phyloP scores from a whole-genome alignment of 176 grass and related monocot species.

The Rhipidocladum racemiflorum region DNA sequence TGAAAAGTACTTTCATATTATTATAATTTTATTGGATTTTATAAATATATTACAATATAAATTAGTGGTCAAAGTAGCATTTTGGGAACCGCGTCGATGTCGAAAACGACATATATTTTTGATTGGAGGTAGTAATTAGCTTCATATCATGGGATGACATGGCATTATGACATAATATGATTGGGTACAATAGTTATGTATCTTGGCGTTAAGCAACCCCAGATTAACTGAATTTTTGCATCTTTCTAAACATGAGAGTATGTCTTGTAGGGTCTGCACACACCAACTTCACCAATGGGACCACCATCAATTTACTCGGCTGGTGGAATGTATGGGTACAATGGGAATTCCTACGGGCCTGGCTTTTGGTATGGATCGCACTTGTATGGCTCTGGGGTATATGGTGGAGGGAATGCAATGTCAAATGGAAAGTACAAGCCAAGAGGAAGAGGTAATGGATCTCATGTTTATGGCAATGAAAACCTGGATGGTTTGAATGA shows the following conservation, averaged over 20 bases:
- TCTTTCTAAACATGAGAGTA: not conserved
- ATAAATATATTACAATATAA: too few relatives aligned
- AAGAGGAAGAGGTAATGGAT: slow-evolving; percentile 56
- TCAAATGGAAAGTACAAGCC: slow-evolving; percentile 63
- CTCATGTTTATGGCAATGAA: slow-evolving; percentile 55
- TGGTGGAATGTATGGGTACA: slow-evolving; percentile 44
- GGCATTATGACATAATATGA: not conserved
- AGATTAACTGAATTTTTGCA: not conserved
- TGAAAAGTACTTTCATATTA: too few relatives aligned
- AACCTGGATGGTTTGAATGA: slow-evolving; percentile 73
- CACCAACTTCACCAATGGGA: not conserved
- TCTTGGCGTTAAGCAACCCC: not conserved
- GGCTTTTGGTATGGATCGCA: slow-evolving; percentile 58
- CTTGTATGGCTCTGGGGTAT: slow-evolving; percentile 53
- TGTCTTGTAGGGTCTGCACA: slow-evolving; percentile 17
- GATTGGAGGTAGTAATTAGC: not conserved
- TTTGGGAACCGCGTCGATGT: too few relatives aligned
- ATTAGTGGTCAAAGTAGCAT: too few relatives aligned
- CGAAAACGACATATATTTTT: too few relatives aligned
- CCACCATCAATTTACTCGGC: slow-evolving; percentile 52
- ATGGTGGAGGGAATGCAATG: slow-evolving; percentile 52
- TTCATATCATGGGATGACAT: not conserved
- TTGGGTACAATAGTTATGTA: not conserved
- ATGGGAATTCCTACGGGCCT: slow-evolving; percentile 47
- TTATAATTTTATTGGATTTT: too few relatives aligned